Evolutionary conservation across 495 filamentous ascomycete species (phyloP).

Genomic region (Chaetomidium leptoderma): DNA sequence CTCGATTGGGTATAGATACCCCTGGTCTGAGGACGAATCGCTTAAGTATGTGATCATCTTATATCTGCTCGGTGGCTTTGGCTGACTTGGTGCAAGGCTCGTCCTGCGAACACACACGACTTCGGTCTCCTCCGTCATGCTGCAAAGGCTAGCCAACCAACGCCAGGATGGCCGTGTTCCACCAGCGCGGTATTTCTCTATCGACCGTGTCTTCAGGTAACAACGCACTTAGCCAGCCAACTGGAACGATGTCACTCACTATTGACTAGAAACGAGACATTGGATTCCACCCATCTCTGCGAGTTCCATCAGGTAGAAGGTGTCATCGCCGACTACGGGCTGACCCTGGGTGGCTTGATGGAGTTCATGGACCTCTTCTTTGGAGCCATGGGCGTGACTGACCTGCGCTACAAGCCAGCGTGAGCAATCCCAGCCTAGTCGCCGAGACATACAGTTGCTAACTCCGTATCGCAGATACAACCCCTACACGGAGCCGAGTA

Average conservation of each 20-base stretch:
- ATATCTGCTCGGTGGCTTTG: not conserved
- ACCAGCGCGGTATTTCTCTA: constrained; percentile 91
- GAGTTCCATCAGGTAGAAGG: constrained; percentile 99
- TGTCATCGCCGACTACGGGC: constrained; percentile 90
- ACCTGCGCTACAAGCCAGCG: constrained; percentile 73
- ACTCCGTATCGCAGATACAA: constrained; percentile 86
- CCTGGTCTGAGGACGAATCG: constrained; percentile 86
- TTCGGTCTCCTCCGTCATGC: constrained; percentile 77
- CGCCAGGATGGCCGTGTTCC: constrained; percentile 46
- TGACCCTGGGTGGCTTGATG: constrained; percentile 89
- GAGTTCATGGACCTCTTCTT: constrained; percentile 98
- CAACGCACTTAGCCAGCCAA: not conserved
- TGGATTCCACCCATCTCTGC: constrained; percentile 92
- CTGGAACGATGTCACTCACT: not conserved
- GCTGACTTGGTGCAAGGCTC: constrained; percentile 46
- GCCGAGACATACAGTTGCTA: not conserved
- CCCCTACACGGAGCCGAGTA: constrained; percentile 85
- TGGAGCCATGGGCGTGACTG: constrained; percentile 84
- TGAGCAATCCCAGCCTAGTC: constrained; percentile 2
- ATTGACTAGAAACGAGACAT: constrained; percentile 60
- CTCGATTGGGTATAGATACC: constrained; percentile 91
- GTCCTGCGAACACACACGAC: constrained; percentile 97
- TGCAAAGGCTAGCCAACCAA: constrained; percentile 80
- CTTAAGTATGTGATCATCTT: constrained; percentile 33
- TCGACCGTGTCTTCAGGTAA: constrained; percentile 81